These are phyloP conservation scores for Bothriochloa decipiens DNA, from an alignment of 176 grass and related monocot species.

Conservation along the genomic window DNA sequence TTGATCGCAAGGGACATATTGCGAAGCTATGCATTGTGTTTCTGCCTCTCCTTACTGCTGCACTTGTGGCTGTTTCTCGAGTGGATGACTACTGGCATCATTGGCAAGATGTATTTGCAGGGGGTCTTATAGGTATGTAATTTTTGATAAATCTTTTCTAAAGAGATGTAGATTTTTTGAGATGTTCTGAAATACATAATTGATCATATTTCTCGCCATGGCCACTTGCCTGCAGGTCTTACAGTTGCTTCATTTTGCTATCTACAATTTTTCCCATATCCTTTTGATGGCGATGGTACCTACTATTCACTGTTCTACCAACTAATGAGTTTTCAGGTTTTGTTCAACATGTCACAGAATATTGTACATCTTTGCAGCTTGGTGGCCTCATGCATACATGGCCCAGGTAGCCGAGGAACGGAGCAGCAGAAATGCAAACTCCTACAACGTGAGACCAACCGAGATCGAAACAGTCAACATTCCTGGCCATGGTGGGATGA, in stretches of 20 bases:
- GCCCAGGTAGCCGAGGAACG: conserved; percentile 48
- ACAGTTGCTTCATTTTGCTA: conserved; percentile 81
- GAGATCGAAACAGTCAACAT: conserved; percentile 51
- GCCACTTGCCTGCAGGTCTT: conserved; percentile 52
- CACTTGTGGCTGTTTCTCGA: conserved; percentile 77
- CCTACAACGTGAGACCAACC: conserved; percentile 42
- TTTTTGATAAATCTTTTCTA: conserved; percentile 11
- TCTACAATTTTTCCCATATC: conserved; percentile 82
- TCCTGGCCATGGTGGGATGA: conserved; percentile 40
- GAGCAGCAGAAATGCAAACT: conserved; percentile 48
- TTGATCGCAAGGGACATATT: conserved; percentile 75
- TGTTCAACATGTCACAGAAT: not conserved
- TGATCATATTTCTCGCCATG: not conserved
- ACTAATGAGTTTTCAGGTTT: not conserved
- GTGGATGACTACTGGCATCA: conserved; percentile 97
- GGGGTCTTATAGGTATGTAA: conserved; percentile 62
- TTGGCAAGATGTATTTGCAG: conserved; percentile 86
- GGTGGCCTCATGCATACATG: conserved; percentile 80
- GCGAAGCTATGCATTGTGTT: conserved; percentile 74
- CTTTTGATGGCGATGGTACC: conserved; percentile 68
- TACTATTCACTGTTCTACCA: not conserved
- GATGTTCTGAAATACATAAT: not conserved
- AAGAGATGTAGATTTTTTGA: not conserved
- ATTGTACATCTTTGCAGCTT: conserved; percentile 41
- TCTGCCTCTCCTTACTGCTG: conserved; percentile 66